Conservation (phyloP, 2,329 filamentous ascomycete species). For the Pezicula radicicola region DNA sequence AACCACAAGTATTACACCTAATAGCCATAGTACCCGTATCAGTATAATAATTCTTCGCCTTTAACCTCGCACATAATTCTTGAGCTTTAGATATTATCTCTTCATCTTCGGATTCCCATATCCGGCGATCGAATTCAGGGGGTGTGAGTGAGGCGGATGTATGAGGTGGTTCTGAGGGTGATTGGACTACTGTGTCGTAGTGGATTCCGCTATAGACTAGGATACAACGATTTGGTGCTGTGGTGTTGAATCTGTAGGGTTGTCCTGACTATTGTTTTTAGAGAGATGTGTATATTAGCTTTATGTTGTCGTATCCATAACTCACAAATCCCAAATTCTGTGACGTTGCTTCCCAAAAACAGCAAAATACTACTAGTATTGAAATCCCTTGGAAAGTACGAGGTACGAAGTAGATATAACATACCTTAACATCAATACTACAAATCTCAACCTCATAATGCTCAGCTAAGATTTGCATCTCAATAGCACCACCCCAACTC, state of each 20-base stretch:
- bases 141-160: constrained; percentile 34
- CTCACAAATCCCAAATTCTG: not conserved
- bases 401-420: not conserved
- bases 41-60: constrained; percentile 78
- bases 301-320: too few species aligned
- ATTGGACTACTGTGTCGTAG: constrained; percentile 85
- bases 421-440: constrained; percentile 72
- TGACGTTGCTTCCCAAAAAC: not conserved
- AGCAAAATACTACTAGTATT: not conserved
- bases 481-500: constrained; percentile 89
- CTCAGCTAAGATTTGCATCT: constrained; percentile 79
- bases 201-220: constrained; percentile 91
- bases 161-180: constrained; percentile 55
- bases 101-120: constrained; percentile 52
- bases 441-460: constrained; percentile 85
- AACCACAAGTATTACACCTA: constrained; percentile 71
- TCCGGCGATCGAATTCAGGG: constrained; percentile 69
- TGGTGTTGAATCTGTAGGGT: constrained; percentile 72
- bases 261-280: constrained; percentile 28
- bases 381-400: not conserved
- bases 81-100: constrained; percentile 69
- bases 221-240: constrained; percentile 62
- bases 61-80: constrained; percentile 63
- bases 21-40: constrained; percentile 80
- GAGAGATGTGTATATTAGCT: too few species aligned